Evolutionary conservation across 768 basidiomycete genomes (phyloP).

Genomic region (Tulasnella sp.): DNA sequence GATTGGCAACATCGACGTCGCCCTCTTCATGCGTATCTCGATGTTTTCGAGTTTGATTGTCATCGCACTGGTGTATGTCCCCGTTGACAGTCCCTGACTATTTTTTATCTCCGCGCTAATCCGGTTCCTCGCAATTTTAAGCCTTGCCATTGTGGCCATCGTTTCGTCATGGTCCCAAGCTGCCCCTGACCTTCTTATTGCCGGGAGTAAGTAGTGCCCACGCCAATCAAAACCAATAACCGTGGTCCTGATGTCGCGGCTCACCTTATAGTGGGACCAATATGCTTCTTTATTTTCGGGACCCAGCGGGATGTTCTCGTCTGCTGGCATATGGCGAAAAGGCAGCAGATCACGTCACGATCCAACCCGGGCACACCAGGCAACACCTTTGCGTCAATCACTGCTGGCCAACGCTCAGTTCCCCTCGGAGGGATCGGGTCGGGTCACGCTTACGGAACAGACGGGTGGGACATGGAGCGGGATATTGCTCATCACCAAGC

Average conservation of each 20-base stretch:
- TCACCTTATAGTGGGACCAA: background rate
- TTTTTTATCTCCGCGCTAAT: background rate
- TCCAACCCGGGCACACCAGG: background rate
- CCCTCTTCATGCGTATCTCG: constrained; percentile 21
- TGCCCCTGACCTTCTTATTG: constrained; percentile 22
- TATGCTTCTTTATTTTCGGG: constrained; percentile 18
- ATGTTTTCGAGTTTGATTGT: constrained; percentile 24
- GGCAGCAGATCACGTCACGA: background rate
- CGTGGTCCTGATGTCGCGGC: background rate
- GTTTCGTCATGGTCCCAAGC: background rate
- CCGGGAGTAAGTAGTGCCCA: constrained; percentile 23
- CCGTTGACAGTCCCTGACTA: background rate
- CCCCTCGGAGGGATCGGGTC: background rate
- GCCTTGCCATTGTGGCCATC: constrained; percentile 4
- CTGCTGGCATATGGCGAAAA: background rate
- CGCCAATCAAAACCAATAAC: background rate
- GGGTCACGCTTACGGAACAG: background rate
- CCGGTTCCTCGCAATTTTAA: background rate
- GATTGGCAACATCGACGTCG: constrained; percentile 23
- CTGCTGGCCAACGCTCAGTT: background rate
- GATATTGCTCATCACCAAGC: background rate
- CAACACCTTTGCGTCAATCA: constrained; percentile 3
- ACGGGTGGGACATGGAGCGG: constrained; percentile 4
- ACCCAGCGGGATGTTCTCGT: constrained; percentile 24
- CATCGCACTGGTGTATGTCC: constrained; percentile 26